Evolutionary conservation across 1,139 yeast genomes (phyloP).

Genomic region (Geotrichum macrosporum): DNA sequence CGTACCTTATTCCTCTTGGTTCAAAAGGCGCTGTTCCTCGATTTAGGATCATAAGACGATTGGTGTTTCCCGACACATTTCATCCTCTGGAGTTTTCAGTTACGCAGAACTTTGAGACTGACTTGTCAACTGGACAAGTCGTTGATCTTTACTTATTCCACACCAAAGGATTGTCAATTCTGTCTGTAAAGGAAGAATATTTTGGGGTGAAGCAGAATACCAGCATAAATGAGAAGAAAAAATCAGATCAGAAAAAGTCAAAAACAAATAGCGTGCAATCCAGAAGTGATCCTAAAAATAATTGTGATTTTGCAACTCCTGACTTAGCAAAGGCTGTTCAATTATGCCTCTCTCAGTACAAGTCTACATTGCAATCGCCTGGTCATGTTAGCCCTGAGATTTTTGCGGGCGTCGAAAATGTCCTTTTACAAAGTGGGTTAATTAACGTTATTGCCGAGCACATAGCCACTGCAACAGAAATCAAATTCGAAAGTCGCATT

Average conservation of each 20-base stretch:
- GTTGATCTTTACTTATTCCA: constrained; percentile 19
- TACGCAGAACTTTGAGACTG: constrained; percentile 4
- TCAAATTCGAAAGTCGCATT: constrained; percentile 3
- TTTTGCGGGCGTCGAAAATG: constrained; percentile 4
- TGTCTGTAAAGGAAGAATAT: constrained; percentile 6
- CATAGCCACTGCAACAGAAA: neutral
- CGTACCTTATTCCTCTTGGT: constrained; percentile 8
- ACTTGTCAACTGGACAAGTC: neutral
- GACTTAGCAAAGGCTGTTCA: constrained; percentile 3
- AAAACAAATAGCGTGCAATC: neutral
- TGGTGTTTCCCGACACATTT: constrained; percentile 13
- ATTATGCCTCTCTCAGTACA: constrained; percentile 5
- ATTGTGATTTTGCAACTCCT: neutral
- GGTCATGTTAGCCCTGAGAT: neutral
- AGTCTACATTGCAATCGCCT: constrained; percentile 8
- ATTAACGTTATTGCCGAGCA: constrained; percentile 8
- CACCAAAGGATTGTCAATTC: constrained; percentile 18
- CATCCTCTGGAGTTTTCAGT: constrained; percentile 17
- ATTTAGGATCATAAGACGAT: constrained; percentile 4
- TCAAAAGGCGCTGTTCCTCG: neutral
- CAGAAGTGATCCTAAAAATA: neutral
- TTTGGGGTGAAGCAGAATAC: neutral
- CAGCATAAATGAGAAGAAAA: neutral
- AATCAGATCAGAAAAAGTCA: neutral
- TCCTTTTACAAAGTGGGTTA: constrained; percentile 18